Conservation (phyloP, 225 moss, liverwort and hornwort species). For the Thuidium tamariscinum region DNA sequence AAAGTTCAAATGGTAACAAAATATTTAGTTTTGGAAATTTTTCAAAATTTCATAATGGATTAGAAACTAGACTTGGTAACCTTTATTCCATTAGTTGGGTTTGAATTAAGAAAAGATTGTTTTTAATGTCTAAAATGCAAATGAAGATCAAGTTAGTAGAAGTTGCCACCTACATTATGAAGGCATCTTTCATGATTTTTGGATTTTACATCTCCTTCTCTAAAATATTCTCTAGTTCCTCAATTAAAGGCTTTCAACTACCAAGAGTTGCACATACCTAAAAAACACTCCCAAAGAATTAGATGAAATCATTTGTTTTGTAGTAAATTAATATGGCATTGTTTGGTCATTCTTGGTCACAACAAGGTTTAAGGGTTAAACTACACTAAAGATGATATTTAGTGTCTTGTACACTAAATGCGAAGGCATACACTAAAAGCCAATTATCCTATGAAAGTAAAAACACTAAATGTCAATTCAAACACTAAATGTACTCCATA, state of each 20-base stretch:
- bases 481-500: too few relatives aligned
- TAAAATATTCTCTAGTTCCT: neutral
- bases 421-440: too few relatives aligned
- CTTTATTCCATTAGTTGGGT: neutral
- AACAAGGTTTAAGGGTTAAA: rapidly evolving
- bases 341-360: neutral
- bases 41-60: neutral
- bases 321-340: neutral
- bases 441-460: too few relatives aligned
- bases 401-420: too few relatives aligned
- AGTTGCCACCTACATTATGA: neutral
- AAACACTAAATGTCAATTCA: too few relatives aligned
- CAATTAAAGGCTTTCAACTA: neutral
- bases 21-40: rapidly evolving
- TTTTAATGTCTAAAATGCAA: neutral
- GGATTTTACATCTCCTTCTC: neutral
- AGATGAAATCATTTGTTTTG: neutral
- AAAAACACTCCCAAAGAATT: neutral
- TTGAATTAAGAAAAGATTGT: rapidly evolving
- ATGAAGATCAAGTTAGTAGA: neutral
- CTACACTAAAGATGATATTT: too few relatives aligned
- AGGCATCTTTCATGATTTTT: neutral
- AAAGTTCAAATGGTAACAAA: neutral
- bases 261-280: too few relatives aligned
- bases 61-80: neutral